phyloP scores from a whole-genome alignment of 306 rosid genomes.

The Prunus mume region DNA sequence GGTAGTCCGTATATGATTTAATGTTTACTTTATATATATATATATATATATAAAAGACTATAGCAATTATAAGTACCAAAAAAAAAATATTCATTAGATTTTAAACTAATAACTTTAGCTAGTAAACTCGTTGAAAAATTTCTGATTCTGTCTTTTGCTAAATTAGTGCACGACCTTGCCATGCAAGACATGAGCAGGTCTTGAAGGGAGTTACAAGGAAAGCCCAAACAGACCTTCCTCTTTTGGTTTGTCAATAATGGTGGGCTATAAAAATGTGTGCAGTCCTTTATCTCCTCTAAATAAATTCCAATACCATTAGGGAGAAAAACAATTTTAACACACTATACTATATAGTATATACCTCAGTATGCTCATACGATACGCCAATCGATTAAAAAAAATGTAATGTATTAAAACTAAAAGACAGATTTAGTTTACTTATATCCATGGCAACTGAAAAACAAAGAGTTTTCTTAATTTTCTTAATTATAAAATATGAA shows the following conservation, averaged over 20 bases:
- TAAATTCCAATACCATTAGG: neutral
- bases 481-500: neutral
- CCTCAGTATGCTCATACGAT: neutral
- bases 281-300: neutral
- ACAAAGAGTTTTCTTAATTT: neutral
- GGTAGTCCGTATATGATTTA: neutral
- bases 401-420: neutral
- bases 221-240: too few species aligned
- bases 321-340: neutral
- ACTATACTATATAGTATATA: neutral
- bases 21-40: too few species aligned
- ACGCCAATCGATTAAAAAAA: neutral
- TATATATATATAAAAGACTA: too few species aligned
- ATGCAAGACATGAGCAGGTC: neutral
- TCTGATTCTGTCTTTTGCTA: accelerated
- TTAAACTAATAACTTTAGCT: too few species aligned
- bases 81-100: too few species aligned
- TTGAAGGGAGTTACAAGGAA: too few species aligned
- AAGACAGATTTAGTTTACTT: neutral
- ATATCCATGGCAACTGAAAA: neutral
- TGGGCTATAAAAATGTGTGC: neutral
- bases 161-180: too few species aligned
- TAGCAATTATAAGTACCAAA: too few species aligned
- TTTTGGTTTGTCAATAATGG: neutral
- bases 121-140: too few species aligned